phyloP scores from a whole-genome alignment of 139 green algal genomes.

The Chlamydomonas applanata region DNA sequence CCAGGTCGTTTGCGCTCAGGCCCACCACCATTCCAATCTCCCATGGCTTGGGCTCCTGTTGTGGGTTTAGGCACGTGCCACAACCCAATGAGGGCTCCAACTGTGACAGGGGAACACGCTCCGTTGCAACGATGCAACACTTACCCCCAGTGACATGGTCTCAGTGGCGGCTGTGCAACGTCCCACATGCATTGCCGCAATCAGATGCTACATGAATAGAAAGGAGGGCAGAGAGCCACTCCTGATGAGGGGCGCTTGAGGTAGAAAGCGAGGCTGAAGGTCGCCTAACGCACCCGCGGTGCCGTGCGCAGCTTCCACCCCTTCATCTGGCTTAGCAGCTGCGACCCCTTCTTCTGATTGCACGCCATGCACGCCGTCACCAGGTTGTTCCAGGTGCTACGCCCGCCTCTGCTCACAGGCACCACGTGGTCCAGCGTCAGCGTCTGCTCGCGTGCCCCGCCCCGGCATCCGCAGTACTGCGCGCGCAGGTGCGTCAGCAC shows the following conservation, averaged over 20 bases:
- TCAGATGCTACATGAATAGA: too few relatives aligned
- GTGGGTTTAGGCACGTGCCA: too few relatives aligned
- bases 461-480: constrained; percentile 33
- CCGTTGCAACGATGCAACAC: too few relatives aligned
- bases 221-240: too few relatives aligned
- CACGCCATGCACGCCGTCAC: constrained; percentile 14
- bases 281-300: background rate
- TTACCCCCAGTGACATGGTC: too few relatives aligned
- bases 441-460: background rate
- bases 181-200: too few relatives aligned
- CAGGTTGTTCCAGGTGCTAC: constrained; percentile 42
- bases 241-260: too few relatives aligned
- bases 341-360: constrained; percentile 16
- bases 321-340: constrained; percentile 7
- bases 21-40: constrained; percentile 48
- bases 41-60: constrained; percentile 36
- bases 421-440: constrained; percentile 45
- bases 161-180: too few relatives aligned
- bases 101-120: too few relatives aligned
- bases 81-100: too few relatives aligned
- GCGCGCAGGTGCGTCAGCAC: background rate
- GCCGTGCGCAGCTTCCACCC: constrained; percentile 1
- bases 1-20: constrained; percentile 27
- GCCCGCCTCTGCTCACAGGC: constrained; percentile 28
- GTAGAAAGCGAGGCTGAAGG: too few relatives aligned